These are phyloP conservation scores for Wallacemonas sp. DNA, from an alignment of 208 protist genomes.

Conservation along the genomic window DNA sequence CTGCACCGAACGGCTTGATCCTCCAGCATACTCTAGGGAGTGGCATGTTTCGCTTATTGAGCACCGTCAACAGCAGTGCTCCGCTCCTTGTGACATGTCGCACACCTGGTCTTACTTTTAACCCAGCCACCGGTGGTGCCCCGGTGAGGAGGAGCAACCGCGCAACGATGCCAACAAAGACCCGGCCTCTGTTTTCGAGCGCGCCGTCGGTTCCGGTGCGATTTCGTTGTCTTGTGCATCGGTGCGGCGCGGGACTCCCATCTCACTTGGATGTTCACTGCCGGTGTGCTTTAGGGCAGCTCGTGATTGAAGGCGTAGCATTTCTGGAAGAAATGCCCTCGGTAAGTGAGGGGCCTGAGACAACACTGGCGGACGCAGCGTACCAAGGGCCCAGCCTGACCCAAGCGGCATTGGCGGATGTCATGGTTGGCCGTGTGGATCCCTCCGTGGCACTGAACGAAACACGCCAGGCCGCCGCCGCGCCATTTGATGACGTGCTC, in stretches of 20 bases:
- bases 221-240: constrained; percentile 27
- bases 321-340: constrained; percentile 17
- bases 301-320: constrained; percentile 26
- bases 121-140: too few relatives aligned
- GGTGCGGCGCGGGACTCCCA: constrained; percentile 16
- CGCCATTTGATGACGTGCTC: background rate
- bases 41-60: too few relatives aligned
- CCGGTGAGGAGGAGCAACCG: background rate
- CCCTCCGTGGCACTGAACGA: constrained; percentile 18
- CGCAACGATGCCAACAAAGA: background rate
- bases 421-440: constrained; percentile 15
- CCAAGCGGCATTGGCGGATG: background rate
- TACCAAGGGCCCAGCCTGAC: background rate
- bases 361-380: constrained; percentile 8
- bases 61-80: too few relatives aligned
- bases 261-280: constrained; percentile 22
- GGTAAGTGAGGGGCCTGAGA: constrained; percentile 8
- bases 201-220: constrained; percentile 12
- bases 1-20: too few relatives aligned
- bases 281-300: constrained; percentile 18
- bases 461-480: background rate
- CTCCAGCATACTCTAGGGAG: too few relatives aligned
- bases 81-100: too few relatives aligned
- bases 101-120: too few relatives aligned
- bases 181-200: background rate